Evolutionary conservation across 257 asterid species (phyloP).

Genomic region (Solanum chmielewskii): DNA sequence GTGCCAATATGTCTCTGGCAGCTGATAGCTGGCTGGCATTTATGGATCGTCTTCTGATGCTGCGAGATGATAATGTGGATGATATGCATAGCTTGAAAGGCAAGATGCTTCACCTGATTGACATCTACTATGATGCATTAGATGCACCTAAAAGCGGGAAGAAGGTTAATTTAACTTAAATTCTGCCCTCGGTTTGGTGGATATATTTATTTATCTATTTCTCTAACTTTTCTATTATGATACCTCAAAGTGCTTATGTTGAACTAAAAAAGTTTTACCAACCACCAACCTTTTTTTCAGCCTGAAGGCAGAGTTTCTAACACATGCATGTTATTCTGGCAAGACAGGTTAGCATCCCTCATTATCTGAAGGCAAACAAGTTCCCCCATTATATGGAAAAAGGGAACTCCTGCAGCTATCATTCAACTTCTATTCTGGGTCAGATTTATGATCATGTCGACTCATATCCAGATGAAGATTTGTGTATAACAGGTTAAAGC

Average conservation of each 20-base stretch:
- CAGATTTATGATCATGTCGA: constrained; percentile 29
- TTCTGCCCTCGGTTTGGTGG: neutral
- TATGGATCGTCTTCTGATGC: constrained; percentile 59
- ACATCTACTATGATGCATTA: constrained; percentile 69
- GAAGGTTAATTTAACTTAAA: constrained; percentile 27
- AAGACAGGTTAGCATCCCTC: constrained; percentile 38
- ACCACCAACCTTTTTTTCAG: neutral
- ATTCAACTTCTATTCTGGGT: constrained; percentile 58
- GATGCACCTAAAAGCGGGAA: constrained; percentile 90
- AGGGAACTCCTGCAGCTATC: constrained; percentile 15
- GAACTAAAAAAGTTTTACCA: neutral
- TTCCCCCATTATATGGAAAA: constrained; percentile 65
- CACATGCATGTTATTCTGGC: neutral
- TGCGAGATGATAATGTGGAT: constrained; percentile 24
- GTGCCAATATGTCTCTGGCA: constrained; percentile 49
- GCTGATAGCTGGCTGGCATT: constrained; percentile 66
- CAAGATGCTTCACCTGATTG: constrained; percentile 43
- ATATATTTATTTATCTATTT: neutral
- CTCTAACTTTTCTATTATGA: neutral
- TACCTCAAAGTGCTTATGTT: neutral
- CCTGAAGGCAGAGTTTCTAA: neutral
- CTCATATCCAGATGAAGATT: constrained; percentile 14
- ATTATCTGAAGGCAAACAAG: constrained; percentile 26
- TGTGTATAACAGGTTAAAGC: constrained; percentile 18
- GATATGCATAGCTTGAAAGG: constrained; percentile 29